Evolutionary conservation across 495 filamentous ascomycete species (phyloP).

Genomic region (Terfezia boudieri): DNA sequence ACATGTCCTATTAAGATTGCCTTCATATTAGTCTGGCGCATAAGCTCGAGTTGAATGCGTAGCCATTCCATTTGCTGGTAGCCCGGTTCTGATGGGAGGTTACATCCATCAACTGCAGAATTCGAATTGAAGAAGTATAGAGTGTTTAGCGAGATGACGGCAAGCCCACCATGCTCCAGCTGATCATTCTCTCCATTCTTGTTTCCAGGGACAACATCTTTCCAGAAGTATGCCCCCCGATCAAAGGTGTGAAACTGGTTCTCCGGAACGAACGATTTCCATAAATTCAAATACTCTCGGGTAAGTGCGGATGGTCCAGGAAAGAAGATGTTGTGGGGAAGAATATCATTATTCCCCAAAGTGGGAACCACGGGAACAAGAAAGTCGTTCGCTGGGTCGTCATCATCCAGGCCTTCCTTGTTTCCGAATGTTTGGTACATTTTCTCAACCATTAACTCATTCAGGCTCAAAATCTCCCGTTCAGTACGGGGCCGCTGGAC

Average conservation of each 20-base stretch:
- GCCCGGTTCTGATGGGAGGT: slow-evolving; percentile 51
- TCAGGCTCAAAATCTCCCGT: slow-evolving; percentile 50
- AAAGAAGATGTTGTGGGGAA: slow-evolving; percentile 86
- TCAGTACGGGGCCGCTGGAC: slow-evolving; percentile 53
- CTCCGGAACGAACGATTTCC: slow-evolving; percentile 76
- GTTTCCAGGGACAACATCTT: slow-evolving; percentile 69
- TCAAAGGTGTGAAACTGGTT: slow-evolving; percentile 80
- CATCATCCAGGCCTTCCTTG: slow-evolving; percentile 23
- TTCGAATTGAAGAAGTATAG: slow-evolving; percentile 92
- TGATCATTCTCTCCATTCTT: slow-evolving; percentile 9
- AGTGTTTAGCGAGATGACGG: slow-evolving; percentile 89
- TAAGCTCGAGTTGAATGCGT: slow-evolving; percentile 63
- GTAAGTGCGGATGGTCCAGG: slow-evolving; percentile 72
- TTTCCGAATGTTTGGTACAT: slow-evolving; percentile 51
- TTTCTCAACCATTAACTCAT: slow-evolving; percentile 48
- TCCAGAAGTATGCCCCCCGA: slow-evolving; percentile 79
- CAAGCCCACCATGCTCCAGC: slow-evolving; percentile 26
- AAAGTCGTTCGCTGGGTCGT: slow-evolving; percentile 32
- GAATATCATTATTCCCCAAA: slow-evolving; percentile 91
- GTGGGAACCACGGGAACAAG: slow-evolving; percentile 56
- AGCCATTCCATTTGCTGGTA: slow-evolving; percentile 95
- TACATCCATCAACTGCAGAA: slow-evolving; percentile 76
- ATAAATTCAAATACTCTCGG: slow-evolving; percentile 45
- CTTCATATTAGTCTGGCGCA: slow-evolving; percentile 73
- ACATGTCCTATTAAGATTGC: slow-evolving; percentile 89